Evolutionary conservation across 257 asterid species (phyloP), one percentile per base, ranked within the genome.

Genomic region (Salvia splendens): DNA sequence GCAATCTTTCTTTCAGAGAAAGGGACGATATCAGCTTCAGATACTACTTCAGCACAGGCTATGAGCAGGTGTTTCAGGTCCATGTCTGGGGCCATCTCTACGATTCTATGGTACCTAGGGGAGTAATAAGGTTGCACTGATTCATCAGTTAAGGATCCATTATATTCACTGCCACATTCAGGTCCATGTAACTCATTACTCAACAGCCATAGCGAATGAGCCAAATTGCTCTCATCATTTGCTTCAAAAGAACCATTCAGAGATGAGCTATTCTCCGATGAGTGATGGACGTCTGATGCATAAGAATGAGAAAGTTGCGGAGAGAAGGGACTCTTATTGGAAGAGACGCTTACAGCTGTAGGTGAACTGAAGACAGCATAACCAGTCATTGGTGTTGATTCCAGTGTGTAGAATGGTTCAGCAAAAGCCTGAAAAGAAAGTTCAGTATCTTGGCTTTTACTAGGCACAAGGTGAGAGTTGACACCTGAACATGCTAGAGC

Each of bases 321-420:
- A 24, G 97, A 91, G 69, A 89, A 84, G 50, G 91, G 82, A 56
- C 95, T 83, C 70, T 77, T 69, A 42, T 17, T 84, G 62, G 96
- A 85, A 6, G 95, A 75, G 73, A 72, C 63, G 36, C 91, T 86
- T 36, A 61, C 77, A 47, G 87, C 78, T 17, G 95, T 78, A 65
- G 96, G 83, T 4, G 94, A 86, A 74, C 73, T 80, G 15, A 79
- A 82, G 72, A 38, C 28, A 8, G 66, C 48, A 24, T 55, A 77
- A 17, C 68, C 82, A 14, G 73, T 46, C 24, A 65, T 79, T 9
- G 98, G 94, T 1, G 84, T 73, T 7, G 98, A 91, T 38, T 91
- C 96, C 60, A 91, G 78, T 46, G 96, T 89, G 81, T 73, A 87
- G 70, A 85, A 85, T 24, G 80, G 86, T 12, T 85, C 91, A 12